A percentile compares a stretch with the other conserved stretches of the same genome.
Conservation (phyloP, 805 yeast genomes). For the Sugiyamaella valdiviana region DNA sequence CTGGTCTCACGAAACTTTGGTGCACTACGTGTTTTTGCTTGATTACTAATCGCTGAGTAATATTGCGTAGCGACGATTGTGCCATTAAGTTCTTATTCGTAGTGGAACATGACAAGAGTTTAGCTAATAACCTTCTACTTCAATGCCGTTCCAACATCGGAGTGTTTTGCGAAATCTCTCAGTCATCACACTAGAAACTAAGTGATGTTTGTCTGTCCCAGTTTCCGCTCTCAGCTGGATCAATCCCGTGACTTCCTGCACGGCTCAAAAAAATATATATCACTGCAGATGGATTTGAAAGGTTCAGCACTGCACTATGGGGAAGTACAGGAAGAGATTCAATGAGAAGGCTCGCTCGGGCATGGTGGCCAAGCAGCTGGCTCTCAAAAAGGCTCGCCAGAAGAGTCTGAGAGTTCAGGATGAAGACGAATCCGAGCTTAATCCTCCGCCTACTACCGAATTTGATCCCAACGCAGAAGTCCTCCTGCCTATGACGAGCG, state of each 20-base stretch:
- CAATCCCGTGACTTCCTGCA: not conserved
- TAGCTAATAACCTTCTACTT: too few relatives aligned
- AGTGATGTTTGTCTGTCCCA: too few relatives aligned
- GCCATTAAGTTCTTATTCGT: too few relatives aligned
- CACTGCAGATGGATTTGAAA: not conserved
- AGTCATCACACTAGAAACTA: too few relatives aligned
- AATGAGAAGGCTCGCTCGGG: conserved; percentile 85
- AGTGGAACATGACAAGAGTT: too few relatives aligned
- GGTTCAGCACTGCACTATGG: conserved; percentile 45
- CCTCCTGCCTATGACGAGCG: conserved; percentile 54
- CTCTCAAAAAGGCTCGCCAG: conserved; percentile 59
- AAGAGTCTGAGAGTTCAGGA: conserved; percentile 55
- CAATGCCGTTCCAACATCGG: too few relatives aligned
- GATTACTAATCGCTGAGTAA: too few relatives aligned
- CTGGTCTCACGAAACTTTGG: too few relatives aligned
- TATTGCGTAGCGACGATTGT: too few relatives aligned
- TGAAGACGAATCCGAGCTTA: conserved; percentile 31
- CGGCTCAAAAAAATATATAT: not conserved
- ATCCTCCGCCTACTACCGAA: conserved; percentile 16
- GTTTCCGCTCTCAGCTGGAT: not conserved
- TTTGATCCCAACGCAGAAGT: conserved; percentile 55
- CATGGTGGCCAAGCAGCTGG: conserved; percentile 71
- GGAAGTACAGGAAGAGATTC: conserved; percentile 71
- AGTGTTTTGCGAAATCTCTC: too few relatives aligned
- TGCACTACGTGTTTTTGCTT: too few relatives aligned